A percentile compares a stretch with the other conserved stretches of the same genome.
Conservation (phyloP, 177 flowering plant species). For the Vitis hybrid region DNA sequence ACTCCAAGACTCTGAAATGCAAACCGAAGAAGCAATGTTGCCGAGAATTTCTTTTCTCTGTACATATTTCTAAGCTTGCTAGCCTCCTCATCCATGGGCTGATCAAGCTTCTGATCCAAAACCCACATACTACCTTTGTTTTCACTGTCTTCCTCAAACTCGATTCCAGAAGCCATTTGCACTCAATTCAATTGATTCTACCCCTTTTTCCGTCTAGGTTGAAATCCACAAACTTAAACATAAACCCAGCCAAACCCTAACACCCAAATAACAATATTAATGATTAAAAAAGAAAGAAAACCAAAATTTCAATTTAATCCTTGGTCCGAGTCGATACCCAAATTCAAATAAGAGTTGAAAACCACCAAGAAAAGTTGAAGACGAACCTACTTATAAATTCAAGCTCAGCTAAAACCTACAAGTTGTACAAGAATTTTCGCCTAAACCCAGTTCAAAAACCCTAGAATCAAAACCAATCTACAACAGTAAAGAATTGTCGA, state of each 20-base stretch:
- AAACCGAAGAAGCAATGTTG: slow-evolving; percentile 61
- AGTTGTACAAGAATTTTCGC: too few species aligned
- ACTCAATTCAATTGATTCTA: slow-evolving; percentile 21
- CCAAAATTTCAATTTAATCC: too few species aligned
- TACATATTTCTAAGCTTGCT: slow-evolving; percentile 64
- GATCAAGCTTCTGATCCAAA: slow-evolving; percentile 85
- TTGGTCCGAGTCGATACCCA: too few species aligned
- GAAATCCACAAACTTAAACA: not conserved
- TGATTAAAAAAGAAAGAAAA: too few species aligned
- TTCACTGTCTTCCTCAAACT: slow-evolving; percentile 33
- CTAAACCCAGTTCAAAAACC: too few species aligned
- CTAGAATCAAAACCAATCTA: too few species aligned
- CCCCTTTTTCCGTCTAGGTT: not conserved
- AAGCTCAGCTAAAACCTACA: too few species aligned
- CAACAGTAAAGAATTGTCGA: too few species aligned
- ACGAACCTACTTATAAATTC: too few species aligned
- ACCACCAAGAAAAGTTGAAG: too few species aligned
- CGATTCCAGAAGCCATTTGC: slow-evolving; percentile 26
- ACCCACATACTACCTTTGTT: slow-evolving; percentile 79
- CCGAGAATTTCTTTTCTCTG: slow-evolving; percentile 75
- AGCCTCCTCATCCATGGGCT: slow-evolving; percentile 95
- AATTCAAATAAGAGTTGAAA: too few species aligned
- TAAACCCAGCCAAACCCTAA: not conserved
- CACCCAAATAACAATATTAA: too few species aligned
- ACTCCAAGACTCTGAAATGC: slow-evolving; percentile 94